A percentile compares a stretch with the other conserved stretches of the same genome.
Conservation (phyloP, 108 stramenopile genomes). For the Skeletonema tropicum region DNA sequence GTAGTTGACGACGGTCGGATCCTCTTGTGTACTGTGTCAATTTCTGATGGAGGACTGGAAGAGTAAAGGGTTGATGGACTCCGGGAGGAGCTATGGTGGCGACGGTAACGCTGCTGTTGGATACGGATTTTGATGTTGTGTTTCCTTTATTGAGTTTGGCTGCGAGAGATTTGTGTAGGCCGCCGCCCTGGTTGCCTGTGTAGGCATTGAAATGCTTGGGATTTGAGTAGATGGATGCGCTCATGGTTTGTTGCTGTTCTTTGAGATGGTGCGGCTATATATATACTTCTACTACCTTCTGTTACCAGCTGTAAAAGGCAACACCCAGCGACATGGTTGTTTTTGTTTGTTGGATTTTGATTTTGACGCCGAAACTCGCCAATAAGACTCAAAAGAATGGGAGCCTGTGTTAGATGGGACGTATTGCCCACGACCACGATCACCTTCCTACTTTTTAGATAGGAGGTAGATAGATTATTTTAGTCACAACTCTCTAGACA, state of each 20-base stretch:
- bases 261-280: too few species aligned
- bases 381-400: too few species aligned
- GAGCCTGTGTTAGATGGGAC: too few species aligned
- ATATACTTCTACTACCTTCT: too few species aligned
- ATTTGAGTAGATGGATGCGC: not conserved
- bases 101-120: not conserved
- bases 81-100: not conserved
- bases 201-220: slow-evolving; percentile 23
- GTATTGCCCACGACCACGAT: too few species aligned
- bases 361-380: too few species aligned
- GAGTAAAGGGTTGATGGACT: not conserved
- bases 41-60: slow-evolving; percentile 10
- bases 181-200: not conserved
- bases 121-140: not conserved
- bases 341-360: too few species aligned
- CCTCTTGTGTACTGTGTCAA: slow-evolving; percentile 32
- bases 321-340: too few species aligned
- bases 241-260: not conserved
- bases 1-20: slow-evolving; percentile 35
- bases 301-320: too few species aligned
- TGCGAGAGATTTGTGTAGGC: not conserved
- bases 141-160: not conserved
- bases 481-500: too few species aligned
- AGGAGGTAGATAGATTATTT: too few species aligned
- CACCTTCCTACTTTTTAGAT: too few species aligned